Evolutionary conservation across 768 basidiomycete species (phyloP).

Genomic region (Favolaschia claudopus): DNA sequence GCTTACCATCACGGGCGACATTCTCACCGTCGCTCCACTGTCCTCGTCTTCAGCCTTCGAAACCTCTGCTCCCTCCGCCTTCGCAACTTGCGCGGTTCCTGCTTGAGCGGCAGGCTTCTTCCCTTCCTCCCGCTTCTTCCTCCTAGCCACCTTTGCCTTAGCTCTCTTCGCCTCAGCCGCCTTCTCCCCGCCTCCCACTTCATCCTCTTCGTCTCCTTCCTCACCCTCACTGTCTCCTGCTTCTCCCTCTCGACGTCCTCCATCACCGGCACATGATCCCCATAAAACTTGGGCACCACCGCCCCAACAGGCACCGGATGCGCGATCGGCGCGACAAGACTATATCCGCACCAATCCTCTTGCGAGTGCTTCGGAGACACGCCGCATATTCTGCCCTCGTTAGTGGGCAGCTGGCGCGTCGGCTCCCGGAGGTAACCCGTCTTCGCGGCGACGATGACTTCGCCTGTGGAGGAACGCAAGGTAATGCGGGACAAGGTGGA

Average conservation of each 20-base stretch:
- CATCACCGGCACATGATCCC: conserved; percentile 18
- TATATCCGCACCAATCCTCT: conserved; percentile 16
- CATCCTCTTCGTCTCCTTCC: neutral
- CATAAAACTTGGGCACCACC: conserved; percentile 23
- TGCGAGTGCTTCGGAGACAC: conserved; percentile 16
- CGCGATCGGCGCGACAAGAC: conserved; percentile 17
- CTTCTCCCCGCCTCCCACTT: too few relatives aligned
- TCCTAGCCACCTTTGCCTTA: neutral
- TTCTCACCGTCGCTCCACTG: too few relatives aligned
- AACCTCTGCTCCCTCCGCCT: neutral
- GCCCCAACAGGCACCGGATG: conserved; percentile 17
- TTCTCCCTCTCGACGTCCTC: conserved; percentile 19
- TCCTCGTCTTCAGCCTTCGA: neutral
- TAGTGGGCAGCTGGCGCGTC: conserved; percentile 27
- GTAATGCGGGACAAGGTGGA: conserved; percentile 47
- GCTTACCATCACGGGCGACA: too few relatives aligned
- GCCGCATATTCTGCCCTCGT: conserved; percentile 39
- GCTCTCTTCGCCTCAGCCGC: too few relatives aligned
- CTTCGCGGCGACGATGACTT: conserved; percentile 39
- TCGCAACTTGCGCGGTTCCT: neutral
- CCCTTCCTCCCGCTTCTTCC: neutral
- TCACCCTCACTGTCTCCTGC: neutral
- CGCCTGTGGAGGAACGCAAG: conserved; percentile 37
- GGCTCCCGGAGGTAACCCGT: conserved; percentile 30
- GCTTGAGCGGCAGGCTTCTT: neutral